Percentiles rank a stretch among this genome's conserved stretches.
Conservation (phyloP, 148 eudicot genomes). For the Pouteria glomerata region DNA sequence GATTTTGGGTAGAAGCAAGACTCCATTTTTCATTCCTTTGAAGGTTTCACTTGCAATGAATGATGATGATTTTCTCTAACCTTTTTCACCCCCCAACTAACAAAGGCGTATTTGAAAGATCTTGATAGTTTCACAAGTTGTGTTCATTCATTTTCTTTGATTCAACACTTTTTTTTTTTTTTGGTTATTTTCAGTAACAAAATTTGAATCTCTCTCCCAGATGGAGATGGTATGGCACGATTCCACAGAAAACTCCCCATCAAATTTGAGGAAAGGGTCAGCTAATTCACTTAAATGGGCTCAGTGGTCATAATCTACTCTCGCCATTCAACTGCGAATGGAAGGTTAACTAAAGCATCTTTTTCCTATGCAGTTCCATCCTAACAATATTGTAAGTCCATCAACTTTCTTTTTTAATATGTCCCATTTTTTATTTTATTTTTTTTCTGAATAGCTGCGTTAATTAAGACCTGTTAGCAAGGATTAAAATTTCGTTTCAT, state of each 20-base stretch:
- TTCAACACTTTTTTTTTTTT: too few relatives aligned
- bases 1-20: too few relatives aligned
- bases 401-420: neutral
- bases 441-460: neutral
- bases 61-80: neutral
- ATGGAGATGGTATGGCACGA: conserved; percentile 90
- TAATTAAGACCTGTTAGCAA: neutral
- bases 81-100: neutral
- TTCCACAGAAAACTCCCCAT: conserved; percentile 38
- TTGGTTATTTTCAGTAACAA: neutral
- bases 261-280: conserved; percentile 42
- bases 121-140: neutral
- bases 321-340: neutral
- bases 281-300: conserved; percentile 55
- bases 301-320: conserved; percentile 34
- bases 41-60: neutral
- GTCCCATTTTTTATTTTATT: too few relatives aligned
- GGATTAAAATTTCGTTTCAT: too few relatives aligned
- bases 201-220: conserved; percentile 27
- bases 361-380: neutral
- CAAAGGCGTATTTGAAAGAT: neutral
- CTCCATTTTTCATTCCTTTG: neutral
- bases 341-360: neutral
- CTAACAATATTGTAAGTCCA: neutral
- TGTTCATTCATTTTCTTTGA: too few relatives aligned